Conservation (phyloP, 2,329 filamentous ascomycete genomes). For the Alternaria conjuncta region DNA sequence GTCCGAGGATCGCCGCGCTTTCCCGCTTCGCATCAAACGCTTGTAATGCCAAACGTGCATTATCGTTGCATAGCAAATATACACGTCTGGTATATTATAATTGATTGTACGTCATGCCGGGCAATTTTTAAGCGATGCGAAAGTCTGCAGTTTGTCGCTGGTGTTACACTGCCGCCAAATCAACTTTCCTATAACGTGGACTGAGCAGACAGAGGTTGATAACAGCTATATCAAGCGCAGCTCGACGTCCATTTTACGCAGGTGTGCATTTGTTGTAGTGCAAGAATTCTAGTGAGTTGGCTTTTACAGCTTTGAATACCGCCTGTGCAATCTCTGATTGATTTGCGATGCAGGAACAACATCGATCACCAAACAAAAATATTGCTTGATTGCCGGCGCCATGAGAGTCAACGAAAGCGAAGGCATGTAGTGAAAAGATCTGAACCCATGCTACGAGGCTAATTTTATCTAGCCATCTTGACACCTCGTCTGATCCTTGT, state of each 20-base stretch:
- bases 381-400: neutral
- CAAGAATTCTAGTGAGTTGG: neutral
- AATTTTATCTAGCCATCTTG: constrained; percentile 63
- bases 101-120: neutral
- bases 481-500: constrained; percentile 75
- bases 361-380: neutral
- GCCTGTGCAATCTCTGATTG: neutral
- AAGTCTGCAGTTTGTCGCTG: neutral
- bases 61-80: neutral
- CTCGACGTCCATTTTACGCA: neutral
- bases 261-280: neutral
- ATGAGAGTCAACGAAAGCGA: constrained; percentile 54
- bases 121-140: neutral
- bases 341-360: neutral
- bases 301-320: neutral
- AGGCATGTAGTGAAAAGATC: constrained; percentile 28
- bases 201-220: neutral
- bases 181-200: neutral
- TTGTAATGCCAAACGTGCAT: neutral
- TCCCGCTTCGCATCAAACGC: neutral
- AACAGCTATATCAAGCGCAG: neutral
- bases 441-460: neutral
- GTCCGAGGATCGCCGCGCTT: neutral
- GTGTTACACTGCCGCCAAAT: neutral
- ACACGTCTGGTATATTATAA: neutral